Conservation (phyloP, 306 rosid genomes). For the Cicer chorassanicum region DNA sequence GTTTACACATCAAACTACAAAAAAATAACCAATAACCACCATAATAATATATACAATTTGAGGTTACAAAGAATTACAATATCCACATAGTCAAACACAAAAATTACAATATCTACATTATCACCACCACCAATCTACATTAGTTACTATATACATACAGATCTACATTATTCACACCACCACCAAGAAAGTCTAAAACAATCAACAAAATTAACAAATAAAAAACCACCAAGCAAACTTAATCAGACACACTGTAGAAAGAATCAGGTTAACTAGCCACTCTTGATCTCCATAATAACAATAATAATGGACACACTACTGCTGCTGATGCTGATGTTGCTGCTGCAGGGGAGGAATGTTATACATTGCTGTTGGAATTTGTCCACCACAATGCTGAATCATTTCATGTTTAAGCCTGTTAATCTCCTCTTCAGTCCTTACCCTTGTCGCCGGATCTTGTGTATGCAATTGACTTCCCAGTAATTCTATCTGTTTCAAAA, state of each 20-base stretch:
- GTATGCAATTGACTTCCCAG: conserved; percentile 40
- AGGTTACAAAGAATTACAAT: background rate
- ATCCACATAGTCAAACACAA: no score
- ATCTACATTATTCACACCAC: background rate
- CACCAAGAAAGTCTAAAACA: background rate
- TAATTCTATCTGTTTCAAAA: conserved; percentile 47
- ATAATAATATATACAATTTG: background rate
- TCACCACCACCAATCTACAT: background rate
- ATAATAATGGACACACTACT: background rate
- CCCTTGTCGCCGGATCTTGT: conserved; percentile 40
- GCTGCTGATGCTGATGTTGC: background rate
- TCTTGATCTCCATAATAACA: conserved; percentile 7
- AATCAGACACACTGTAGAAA: background rate
- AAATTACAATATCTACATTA: background rate
- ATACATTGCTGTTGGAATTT: conserved; percentile 41
- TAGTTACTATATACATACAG: background rate
- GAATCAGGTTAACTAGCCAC: background rate
- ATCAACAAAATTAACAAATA: background rate
- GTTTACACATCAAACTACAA: background rate
- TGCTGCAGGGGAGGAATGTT: background rate
- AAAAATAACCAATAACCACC: background rate
- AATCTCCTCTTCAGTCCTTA: conserved; percentile 56
- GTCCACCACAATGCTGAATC: conserved; percentile 47
- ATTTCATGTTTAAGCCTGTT: conserved; percentile 54
- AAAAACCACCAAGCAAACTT: background rate